Conservation (phyloP, 352 stramenopile genomes). For the Phytophthora citricola region DNA sequence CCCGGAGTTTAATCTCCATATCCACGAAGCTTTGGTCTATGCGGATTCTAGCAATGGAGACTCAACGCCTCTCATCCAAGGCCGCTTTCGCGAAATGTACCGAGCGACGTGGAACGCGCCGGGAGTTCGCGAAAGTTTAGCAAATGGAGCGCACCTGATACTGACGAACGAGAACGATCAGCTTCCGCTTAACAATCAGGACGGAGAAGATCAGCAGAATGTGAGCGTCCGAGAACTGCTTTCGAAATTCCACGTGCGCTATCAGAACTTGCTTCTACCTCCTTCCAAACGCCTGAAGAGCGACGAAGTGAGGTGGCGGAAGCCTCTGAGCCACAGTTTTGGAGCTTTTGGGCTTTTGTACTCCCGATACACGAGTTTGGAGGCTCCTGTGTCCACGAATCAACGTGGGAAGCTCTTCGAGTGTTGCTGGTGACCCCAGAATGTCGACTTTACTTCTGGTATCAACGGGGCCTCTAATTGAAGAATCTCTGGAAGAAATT, state of each 20-base stretch:
- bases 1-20: slow-evolving; percentile 37
- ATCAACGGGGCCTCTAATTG: slow-evolving; percentile 41
- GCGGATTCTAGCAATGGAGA: slow-evolving; percentile 15
- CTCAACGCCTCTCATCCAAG: slow-evolving; percentile 14
- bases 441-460: slow-evolving; percentile 49
- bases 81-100: slow-evolving; percentile 58
- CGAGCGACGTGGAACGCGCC: slow-evolving; percentile 66
- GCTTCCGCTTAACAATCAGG: slow-evolving; percentile 16
- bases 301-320: slow-evolving; percentile 15
- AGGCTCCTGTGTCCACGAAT: slow-evolving; percentile 21
- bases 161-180: slow-evolving; percentile 46
- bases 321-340: slow-evolving; percentile 46
- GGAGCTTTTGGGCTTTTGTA: slow-evolving; percentile 57
- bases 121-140: slow-evolving; percentile 51
- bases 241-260: slow-evolving; percentile 45
- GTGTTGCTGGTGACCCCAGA: slow-evolving; percentile 41
- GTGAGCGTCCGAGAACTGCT: slow-evolving; percentile 31
- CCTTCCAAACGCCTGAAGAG: slow-evolving; percentile 45
- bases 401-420: slow-evolving; percentile 40
- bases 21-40: slow-evolving; percentile 35
- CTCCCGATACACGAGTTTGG: slow-evolving; percentile 34
- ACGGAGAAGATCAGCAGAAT: slow-evolving; percentile 27
- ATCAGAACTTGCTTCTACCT: slow-evolving; percentile 59
- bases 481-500: slow-evolving; percentile 58
- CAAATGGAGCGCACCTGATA: slow-evolving; percentile 56